Evolutionary conservation across 164 flowering plant species (phyloP), one percentile per base, ranked within the genome.

Genomic region (Amborella trichopoda): DNA sequence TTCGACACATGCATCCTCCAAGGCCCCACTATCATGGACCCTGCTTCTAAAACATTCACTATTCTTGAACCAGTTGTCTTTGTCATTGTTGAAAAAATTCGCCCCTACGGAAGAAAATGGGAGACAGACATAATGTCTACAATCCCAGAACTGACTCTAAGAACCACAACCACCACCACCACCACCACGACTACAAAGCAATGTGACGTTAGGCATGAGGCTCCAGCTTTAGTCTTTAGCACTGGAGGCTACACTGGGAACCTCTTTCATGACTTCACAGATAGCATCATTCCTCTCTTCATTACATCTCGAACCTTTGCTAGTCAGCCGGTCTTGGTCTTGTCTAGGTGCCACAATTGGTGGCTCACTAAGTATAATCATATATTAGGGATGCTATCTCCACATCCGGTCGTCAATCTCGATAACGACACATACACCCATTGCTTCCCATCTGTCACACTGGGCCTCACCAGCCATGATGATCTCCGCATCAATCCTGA

Each of bases 341-440:
- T 81, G 18, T 37, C 56, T 2, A 44, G 61, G 1, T 51, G 56
- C 2, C 49, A 26, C 12, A 50, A 62, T 19, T 72, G 80, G 82
- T 81, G 89, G 89, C 41, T 60, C 26, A 36, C 40, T 6, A 72
- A 60, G 67, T 81, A 75, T 28, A 43, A 20, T 1, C 65, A 72
- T 0, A 19, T 81, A 8, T 58, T 81, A 2, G 42, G 18, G 1
- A 42, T 28, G 3, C 57, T 76, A 49, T 68, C 66, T 12, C 57
- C 49, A 8, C 60, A 76, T 52, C 72, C 64, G 2, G 50, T 76
- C 16, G 25, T 81, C 20, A 48, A 51, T 52, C 56, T 78, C 12
- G 72, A 68, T 21, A 54, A 52, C 1, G 67, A 60, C 3, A 67
- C 60, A 3, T 5, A 25, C 14, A 60, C 64, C n/a, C 89, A 76